A percentile compares a stretch with the other conserved stretches of the same genome.
These are phyloP conservation scores for Picea sitchensis DNA, from an alignment of 75 land plant species.

Conservation along the genomic window DNA sequence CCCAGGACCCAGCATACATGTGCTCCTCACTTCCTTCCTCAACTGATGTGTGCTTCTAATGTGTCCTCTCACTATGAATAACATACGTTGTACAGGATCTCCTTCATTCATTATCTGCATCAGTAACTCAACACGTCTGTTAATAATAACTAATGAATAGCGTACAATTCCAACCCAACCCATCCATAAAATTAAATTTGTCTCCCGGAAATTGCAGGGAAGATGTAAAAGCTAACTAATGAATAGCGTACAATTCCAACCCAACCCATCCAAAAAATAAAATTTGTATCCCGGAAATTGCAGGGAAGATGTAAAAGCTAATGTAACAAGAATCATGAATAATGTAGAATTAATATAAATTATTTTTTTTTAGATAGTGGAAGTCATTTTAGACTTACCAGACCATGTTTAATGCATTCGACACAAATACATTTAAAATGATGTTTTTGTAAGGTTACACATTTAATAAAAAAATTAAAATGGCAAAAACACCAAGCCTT, in stretches of 20 bases:
- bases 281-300: background rate
- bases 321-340: too few relatives aligned
- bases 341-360: too few relatives aligned
- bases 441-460: too few relatives aligned
- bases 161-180: background rate
- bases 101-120: conserved; percentile 76
- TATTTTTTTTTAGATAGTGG: too few relatives aligned
- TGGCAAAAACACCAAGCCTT: background rate
- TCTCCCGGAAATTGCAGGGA: background rate
- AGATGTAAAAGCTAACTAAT: background rate
- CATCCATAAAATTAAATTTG: background rate
- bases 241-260: background rate
- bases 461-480: too few relatives aligned
- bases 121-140: background rate
- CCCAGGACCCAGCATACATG: conserved; percentile 87
- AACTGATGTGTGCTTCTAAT: conserved; percentile 73
- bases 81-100: conserved; percentile 82
- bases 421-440: too few relatives aligned
- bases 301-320: background rate
- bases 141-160: too few relatives aligned
- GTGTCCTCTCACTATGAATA: conserved; percentile 82
- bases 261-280: background rate
- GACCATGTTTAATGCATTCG: too few relatives aligned
- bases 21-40: conserved; percentile 57
- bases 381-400: too few relatives aligned